phyloP scores from a whole-genome alignment of 352 stramenopile species.

The Phytopythium boreale region DNA sequence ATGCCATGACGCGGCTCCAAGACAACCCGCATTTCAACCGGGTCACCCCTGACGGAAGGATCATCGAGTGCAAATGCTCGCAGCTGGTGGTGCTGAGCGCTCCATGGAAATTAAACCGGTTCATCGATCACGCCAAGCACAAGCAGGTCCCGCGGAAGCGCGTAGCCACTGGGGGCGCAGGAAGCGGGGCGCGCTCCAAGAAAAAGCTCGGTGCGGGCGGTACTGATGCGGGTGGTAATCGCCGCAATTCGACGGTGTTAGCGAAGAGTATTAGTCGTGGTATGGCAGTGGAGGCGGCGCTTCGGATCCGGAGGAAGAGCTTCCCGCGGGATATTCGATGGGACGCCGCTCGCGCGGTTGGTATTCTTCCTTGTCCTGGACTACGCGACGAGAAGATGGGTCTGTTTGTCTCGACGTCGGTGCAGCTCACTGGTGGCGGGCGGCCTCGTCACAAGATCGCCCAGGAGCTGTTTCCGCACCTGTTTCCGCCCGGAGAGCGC shows the following conservation, averaged over 20 bases:
- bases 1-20: slow-evolving; percentile 19
- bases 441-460: slow-evolving; percentile 62
- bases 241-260: background rate
- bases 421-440: slow-evolving; percentile 64
- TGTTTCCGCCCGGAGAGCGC: slow-evolving; percentile 32
- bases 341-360: slow-evolving; percentile 37
- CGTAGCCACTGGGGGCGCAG: background rate
- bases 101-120: slow-evolving; percentile 57
- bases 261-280: slow-evolving; percentile 1
- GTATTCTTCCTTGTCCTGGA: slow-evolving; percentile 58
- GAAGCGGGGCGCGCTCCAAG: slow-evolving; percentile 12
- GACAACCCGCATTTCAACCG: slow-evolving; percentile 46
- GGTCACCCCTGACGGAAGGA: slow-evolving; percentile 61
- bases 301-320: slow-evolving; percentile 21
- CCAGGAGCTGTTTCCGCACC: slow-evolving; percentile 64
- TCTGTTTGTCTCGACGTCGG: slow-evolving; percentile 46
- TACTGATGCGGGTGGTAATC: background rate
- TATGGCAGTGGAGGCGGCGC: background rate
- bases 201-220: slow-evolving; percentile 11
- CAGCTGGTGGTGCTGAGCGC: slow-evolving; percentile 48
- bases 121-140: slow-evolving; percentile 52
- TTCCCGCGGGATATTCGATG: slow-evolving; percentile 56
- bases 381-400: slow-evolving; percentile 54
- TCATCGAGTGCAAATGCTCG: slow-evolving; percentile 65
- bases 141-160: slow-evolving; percentile 43